These are phyloP conservation scores for Daldinia vernicosa DNA, from an alignment of 495 filamentous ascomycete genomes.

Conservation along the genomic window DNA sequence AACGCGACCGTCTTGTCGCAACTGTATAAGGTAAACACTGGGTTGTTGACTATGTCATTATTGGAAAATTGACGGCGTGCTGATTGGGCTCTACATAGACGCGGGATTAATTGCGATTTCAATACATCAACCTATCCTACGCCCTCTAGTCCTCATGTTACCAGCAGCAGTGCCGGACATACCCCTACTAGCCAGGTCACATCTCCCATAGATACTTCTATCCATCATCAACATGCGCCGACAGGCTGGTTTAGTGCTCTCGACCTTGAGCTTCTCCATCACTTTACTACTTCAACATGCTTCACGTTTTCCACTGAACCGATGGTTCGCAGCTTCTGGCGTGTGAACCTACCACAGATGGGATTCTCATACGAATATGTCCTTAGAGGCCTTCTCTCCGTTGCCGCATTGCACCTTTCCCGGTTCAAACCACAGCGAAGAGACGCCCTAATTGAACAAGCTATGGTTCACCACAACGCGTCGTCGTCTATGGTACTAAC, in stretches of 20 bases:
- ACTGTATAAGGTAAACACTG: conserved; percentile 28
- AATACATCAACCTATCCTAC: conserved; percentile 9
- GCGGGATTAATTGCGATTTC: conserved; percentile 37
- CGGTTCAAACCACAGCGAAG: conserved; percentile 48
- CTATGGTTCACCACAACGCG: conserved; percentile 58
- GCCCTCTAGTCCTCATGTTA: not conserved
- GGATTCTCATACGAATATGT: conserved; percentile 60
- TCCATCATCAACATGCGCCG: conserved; percentile 12
- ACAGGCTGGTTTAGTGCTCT: conserved; percentile 25
- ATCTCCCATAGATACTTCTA: conserved; percentile 15
- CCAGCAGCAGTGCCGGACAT: not conserved
- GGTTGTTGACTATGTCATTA: not conserved
- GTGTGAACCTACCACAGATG: conserved; percentile 55
- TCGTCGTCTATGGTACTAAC: conserved; percentile 57
- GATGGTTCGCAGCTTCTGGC: conserved; percentile 39
- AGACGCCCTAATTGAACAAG: conserved; percentile 56
- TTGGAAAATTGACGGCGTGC: not conserved
- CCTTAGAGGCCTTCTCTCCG: conserved; percentile 60
- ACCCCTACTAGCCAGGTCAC: conserved; percentile 11
- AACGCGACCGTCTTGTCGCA: conserved; percentile 36
- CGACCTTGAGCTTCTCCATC: conserved; percentile 39
- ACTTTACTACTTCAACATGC: conserved; percentile 39
- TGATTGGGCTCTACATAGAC: conserved; percentile 24
- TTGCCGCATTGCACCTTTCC: conserved; percentile 62
- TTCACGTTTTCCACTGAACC: conserved; percentile 32